A percentile compares a stretch with the other conserved stretches of the same genome.
phyloP scores from a whole-genome alignment of 805 yeast species.

The Candida pseudofarinosa region DNA sequence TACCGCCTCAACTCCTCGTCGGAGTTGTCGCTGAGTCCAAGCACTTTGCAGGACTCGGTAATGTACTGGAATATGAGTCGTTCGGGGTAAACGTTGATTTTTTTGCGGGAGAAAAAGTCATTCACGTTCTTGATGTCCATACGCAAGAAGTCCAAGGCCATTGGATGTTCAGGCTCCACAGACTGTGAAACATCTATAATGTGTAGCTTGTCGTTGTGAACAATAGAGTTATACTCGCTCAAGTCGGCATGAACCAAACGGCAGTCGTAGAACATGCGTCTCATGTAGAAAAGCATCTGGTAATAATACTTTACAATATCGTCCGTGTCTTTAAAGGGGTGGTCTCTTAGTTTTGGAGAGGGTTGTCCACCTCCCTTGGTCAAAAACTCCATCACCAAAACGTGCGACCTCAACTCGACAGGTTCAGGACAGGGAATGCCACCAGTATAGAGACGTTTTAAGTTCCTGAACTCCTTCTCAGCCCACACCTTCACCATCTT shows the following conservation, averaged over 20 bases:
- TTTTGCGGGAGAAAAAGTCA: constrained; percentile 70
- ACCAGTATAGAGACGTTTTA: constrained; percentile 70
- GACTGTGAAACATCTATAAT: constrained; percentile 96
- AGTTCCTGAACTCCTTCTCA: constrained; percentile 91
- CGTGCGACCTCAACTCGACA: constrained; percentile 80
- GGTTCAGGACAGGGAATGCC: constrained; percentile 97
- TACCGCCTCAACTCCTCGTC: constrained; percentile 38
- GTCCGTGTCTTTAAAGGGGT: constrained; percentile 63
- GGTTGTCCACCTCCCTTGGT: constrained; percentile 81
- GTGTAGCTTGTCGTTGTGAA: constrained; percentile 72
- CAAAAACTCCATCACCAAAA: constrained; percentile 89
- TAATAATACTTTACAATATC: constrained; percentile 67
- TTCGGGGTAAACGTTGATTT: constrained; percentile 78
- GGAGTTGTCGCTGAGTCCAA: constrained; percentile 35
- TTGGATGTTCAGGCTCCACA: constrained; percentile 97
- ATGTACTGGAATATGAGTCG: constrained; percentile 76
- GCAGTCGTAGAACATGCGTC: constrained; percentile 83
- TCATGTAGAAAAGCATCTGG: constrained; percentile 78
- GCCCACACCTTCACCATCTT: constrained; percentile 99
- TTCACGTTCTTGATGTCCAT: constrained; percentile 98
- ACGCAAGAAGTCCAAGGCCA: constrained; percentile 88
- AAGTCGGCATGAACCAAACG: constrained; percentile 94
- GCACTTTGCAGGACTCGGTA: constrained; percentile 43
- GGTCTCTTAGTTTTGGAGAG: constrained; percentile 85
- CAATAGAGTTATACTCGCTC: constrained; percentile 88